Percentiles rank a stretch among this genome's conserved stretches.
These are phyloP conservation scores for Heimioporus sp. DNA, from an alignment of 768 basidiomycete genomes.

Conservation along the genomic window DNA sequence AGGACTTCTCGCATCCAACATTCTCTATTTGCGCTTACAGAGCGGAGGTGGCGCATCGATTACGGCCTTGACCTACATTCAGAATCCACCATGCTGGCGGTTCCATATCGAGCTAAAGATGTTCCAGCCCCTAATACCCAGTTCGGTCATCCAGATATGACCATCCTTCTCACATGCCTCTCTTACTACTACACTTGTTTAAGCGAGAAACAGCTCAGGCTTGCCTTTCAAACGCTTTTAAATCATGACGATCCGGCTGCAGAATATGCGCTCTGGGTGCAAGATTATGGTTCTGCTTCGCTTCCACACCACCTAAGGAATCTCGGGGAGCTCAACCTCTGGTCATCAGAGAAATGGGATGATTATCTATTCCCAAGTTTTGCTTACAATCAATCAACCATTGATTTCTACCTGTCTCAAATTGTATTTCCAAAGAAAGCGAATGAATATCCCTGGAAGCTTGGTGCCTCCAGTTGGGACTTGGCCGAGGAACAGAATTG, in stretches of 20 bases:
- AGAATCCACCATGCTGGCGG: constrained; percentile 21
- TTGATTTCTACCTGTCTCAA: constrained; percentile 17
- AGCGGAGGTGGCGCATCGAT: constrained; percentile 33
- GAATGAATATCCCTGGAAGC: not conserved
- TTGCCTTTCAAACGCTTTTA: not conserved
- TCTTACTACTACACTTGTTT: not conserved
- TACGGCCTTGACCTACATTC: constrained; percentile 37
- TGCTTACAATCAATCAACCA: not conserved
- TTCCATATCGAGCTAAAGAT: no score
- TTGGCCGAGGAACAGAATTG: not conserved
- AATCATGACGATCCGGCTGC: not conserved
- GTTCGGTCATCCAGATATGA: constrained; percentile 36
- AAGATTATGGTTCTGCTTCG: not conserved
- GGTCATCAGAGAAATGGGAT: not conserved
- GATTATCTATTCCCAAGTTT: not conserved
- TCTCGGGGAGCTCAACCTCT: not conserved
- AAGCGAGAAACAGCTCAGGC: not conserved
- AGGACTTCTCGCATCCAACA: constrained; percentile 28
- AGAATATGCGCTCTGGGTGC: not conserved
- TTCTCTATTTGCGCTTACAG: constrained; percentile 24
- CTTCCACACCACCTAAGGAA: not conserved
- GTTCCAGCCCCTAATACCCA: no score
- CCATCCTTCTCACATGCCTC: constrained; percentile 27
- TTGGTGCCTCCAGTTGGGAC: not conserved
- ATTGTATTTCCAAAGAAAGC: constrained; percentile 1